A percentile compares a stretch with the other conserved stretches of the same genome.
phyloP scores from a whole-genome alignment of 2,329 filamentous ascomycete species.

The Chlorencoelia australis region DNA sequence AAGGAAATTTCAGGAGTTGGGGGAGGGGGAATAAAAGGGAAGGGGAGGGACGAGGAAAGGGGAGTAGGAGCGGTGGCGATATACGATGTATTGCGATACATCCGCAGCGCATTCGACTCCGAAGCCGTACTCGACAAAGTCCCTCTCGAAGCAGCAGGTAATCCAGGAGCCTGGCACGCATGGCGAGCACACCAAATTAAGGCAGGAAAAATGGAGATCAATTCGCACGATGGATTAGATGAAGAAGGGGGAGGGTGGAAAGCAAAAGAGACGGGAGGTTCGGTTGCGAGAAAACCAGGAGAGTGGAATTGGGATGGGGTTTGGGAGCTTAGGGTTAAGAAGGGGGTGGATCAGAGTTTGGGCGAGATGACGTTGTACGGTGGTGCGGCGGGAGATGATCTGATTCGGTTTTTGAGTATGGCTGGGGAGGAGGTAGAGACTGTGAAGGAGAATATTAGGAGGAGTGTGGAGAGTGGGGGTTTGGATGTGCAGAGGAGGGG shows the following conservation, averaged over 20 bases:
- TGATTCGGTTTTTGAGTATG: constrained; percentile 59
- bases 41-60: constrained; percentile 5
- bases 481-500: constrained; percentile 18
- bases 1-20: not conserved
- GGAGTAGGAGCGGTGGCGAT: constrained; percentile 33
- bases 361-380: constrained; percentile 76
- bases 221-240: constrained; percentile 11
- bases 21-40: constrained; percentile 6
- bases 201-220: constrained; percentile 25
- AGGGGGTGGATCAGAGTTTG: constrained; percentile 64
- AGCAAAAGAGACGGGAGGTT: not conserved
- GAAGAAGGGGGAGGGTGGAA: constrained; percentile 8
- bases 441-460: constrained; percentile 47
- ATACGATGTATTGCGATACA: constrained; percentile 66
- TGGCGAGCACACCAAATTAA: constrained; percentile 65
- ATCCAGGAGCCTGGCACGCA: constrained; percentile 87
- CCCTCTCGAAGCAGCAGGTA: constrained; percentile 73
- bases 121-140: constrained; percentile 68
- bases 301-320: constrained; percentile 98
- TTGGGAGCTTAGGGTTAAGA: constrained; percentile 82
- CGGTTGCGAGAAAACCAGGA: constrained; percentile 46
- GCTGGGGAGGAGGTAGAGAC: constrained; percentile 48
- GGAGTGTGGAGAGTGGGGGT: constrained; percentile 38
- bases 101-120: constrained; percentile 72
- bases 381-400: constrained; percentile 53